Evolutionary conservation across 164 flowering plant genomes (phyloP).

Genomic region (Magnolia kwangsiensis): DNA sequence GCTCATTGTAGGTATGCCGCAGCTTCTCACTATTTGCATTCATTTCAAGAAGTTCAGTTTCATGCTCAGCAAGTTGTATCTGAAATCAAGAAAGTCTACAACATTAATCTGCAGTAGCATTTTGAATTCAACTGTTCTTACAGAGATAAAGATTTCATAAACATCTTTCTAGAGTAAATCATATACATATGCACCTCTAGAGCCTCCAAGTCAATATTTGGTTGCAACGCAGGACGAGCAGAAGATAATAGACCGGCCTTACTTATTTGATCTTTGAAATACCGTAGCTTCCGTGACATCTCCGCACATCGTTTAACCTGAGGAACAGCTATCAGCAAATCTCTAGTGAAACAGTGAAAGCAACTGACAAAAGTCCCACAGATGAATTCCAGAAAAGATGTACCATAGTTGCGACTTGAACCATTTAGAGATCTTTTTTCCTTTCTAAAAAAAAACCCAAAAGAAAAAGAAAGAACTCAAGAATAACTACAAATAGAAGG

Average conservation of each 20-base stretch:
- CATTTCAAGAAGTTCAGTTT: constrained; percentile 86
- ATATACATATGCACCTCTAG: constrained; percentile 57
- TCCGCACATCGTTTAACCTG: constrained; percentile 97
- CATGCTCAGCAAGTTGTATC: constrained; percentile 87
- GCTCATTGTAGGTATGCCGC: constrained; percentile 73
- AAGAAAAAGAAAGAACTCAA: too few species aligned
- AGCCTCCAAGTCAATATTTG: constrained; percentile 69
- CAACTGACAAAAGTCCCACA: neutral
- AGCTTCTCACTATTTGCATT: constrained; percentile 84
- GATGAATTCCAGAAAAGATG: neutral
- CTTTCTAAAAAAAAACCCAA: neutral
- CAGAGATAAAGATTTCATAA: neutral
- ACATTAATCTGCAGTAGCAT: constrained; percentile 2
- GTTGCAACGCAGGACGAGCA: constrained; percentile 50
- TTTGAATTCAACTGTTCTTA: neutral
- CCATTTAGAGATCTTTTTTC: too few species aligned
- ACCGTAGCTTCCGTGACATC: constrained; percentile 88
- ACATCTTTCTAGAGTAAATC: neutral
- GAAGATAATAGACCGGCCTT: constrained; percentile 68
- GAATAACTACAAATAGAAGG: neutral
- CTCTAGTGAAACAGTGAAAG: neutral
- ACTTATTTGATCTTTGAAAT: constrained; percentile 81
- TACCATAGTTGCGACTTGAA: too few species aligned
- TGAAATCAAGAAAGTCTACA: constrained; percentile 29
- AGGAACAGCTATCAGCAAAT: constrained; percentile 21